A percentile compares a stretch with the other conserved stretches of the same genome.
Conservation (phyloP, 2,329 filamentous ascomycete species). For the Xylaria sp. region DNA sequence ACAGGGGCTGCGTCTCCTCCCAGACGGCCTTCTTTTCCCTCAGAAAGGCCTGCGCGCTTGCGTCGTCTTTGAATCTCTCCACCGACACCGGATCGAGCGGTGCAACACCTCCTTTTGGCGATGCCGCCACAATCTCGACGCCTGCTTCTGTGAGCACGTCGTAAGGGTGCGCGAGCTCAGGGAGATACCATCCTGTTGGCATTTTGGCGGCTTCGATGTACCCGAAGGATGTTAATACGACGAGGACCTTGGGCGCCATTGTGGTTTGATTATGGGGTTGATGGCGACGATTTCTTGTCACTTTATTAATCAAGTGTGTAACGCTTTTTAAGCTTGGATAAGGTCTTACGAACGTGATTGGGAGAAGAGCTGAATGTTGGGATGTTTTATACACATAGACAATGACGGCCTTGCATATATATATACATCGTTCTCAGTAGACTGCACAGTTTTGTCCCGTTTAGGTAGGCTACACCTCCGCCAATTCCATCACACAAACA, state of each 20-base stretch:
- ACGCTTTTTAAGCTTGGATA: neutral
- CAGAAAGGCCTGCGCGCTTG: constrained; percentile 63
- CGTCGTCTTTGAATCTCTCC: constrained; percentile 64
- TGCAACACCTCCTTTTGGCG: constrained; percentile 69
- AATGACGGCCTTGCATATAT: neutral
- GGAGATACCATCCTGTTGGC: constrained; percentile 77
- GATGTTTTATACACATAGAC: neutral
- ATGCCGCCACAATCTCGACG: constrained; percentile 66
- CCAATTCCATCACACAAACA: neutral
- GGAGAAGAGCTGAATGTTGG: neutral
- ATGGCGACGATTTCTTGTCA: constrained; percentile 4
- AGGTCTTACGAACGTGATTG: neutral
- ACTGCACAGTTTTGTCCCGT: neutral
- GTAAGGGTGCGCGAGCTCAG: constrained; percentile 73
- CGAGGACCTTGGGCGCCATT: constrained; percentile 71
- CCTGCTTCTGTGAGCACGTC: constrained; percentile 63
- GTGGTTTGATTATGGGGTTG: neutral
- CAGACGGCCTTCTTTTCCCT: constrained; percentile 67
- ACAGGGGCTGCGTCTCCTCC: constrained; percentile 70
- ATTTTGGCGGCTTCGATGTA: constrained; percentile 60
- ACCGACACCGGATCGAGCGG: constrained; percentile 70
- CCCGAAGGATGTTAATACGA: constrained; percentile 74
- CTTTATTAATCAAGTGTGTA: neutral
- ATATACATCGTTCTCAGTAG: neutral
- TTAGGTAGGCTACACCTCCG: neutral